Conservation (phyloP, 371 early-diverging fungal genomes). For the Actinomucor elegans region DNA sequence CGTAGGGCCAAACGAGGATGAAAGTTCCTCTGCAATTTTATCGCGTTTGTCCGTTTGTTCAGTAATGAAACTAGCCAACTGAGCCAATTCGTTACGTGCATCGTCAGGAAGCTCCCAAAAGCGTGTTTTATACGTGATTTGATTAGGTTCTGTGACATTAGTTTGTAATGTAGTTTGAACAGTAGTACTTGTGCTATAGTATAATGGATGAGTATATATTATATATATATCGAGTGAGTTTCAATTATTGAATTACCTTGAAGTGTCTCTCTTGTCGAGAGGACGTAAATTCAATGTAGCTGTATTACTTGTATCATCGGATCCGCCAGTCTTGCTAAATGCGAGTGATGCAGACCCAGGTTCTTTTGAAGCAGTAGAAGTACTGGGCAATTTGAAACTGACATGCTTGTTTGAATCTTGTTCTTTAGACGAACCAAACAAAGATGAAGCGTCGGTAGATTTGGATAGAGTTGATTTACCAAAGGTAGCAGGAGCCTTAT, state of each 20-base stretch:
- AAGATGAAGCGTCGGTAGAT: not conserved
- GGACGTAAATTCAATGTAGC: conserved; percentile 2
- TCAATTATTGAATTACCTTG: conserved; percentile 5
- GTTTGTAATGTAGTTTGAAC: conserved; percentile 12
- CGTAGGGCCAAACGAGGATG: conserved; percentile 13
- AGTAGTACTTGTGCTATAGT: not conserved
- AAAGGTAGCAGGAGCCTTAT: not conserved
- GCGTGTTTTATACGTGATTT: conserved; percentile 19
- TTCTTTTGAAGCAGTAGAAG: not conserved
- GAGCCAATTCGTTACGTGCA: conserved; percentile 16
- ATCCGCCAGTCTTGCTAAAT: conserved; percentile 6
- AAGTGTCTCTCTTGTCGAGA: not conserved
- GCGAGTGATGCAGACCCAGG: conserved; percentile 11
- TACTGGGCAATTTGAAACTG: not conserved
- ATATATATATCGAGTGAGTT: not conserved
- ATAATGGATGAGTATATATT: not conserved
- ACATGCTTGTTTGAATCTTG: not conserved
- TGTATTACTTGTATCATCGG: not conserved
- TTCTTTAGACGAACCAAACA: not conserved
- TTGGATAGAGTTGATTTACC: not conserved
- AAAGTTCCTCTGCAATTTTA: conserved; percentile 6
- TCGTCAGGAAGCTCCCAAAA: conserved; percentile 25
- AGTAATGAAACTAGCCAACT: conserved; percentile 16
- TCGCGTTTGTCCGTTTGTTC: conserved; percentile 17
- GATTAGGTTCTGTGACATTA: conserved; percentile 3